Base-by-base conservation (phyloP, 257 asterid species). In the Orobanche coerulescens region DNA sequence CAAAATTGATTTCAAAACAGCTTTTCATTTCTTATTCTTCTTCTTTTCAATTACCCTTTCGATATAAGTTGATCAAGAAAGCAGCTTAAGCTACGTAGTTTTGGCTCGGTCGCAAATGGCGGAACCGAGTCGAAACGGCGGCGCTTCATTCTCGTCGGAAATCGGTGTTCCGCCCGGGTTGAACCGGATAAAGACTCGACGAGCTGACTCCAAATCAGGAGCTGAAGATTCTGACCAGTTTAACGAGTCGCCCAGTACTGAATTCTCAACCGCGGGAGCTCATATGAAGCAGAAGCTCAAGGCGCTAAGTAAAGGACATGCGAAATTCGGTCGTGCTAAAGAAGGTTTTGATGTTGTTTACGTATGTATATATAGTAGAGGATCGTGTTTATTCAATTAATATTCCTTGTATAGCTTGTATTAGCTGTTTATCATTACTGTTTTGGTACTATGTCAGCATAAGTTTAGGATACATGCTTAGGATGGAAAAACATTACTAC, bases 181-280 rank as follows among this genome's bases (percentile, higher is more conserved):
- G 87, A 92, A 88, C 83, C 85, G 96, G 78, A 88, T 92, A 54
- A 92, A 71, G 78, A 92, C 95, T 72, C 82, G 95, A 36, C 73
- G 76, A 72, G 95, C 67, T 43, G 73, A 73, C 59, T 70, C 61
- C 34, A 70, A 75, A 65, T 58, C 79, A 0, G 76, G 70, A 58
- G 76, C 76, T 60, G 86, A 73, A 14, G 90, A 78, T 65, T 71
- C 71, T 23, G 91, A 79, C 30, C 81, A 73, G 69, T 70, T 71
- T 28, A 76, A 72, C 63, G 84, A 79, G 67, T 79, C 89, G 56
- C 82, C 88, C 62, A 60, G 76, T 25, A 67, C 62, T 61, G 77
- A 79, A 48, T 62, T 73, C 64, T 67, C 78, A 10, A 63, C 65
- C 61, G 62, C 82, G 12, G 78, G 71, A 23, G 61, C 81, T 67